Evolutionary conservation across 768 basidiomycete genomes (phyloP), one percentile per base, ranked within the genome.

Genomic region (Hericium alpestre): DNA sequence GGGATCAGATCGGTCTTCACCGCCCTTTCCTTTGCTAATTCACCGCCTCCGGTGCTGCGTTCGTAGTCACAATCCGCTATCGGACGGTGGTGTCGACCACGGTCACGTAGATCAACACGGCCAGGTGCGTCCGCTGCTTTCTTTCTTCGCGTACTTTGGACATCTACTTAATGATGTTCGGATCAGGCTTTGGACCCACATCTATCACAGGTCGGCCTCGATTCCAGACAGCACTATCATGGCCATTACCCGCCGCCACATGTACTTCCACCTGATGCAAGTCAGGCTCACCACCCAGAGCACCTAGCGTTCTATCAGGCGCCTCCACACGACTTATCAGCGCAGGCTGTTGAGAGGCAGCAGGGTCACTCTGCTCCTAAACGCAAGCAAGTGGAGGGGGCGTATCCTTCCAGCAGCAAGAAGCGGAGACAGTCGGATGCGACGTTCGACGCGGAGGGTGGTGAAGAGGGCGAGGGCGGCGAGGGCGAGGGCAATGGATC

Each of bases 101-200:
- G 55, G 54, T 47, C 60, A 58, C 55, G 62, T 63, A 49, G 62
- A 63, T 37, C 62, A 54, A n/a, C 58, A 58, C 37, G 60, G 52
- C 53, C 62, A 63, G 62, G 62, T 63, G 53, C 54, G 59, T 54
- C 20, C 51, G 40, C 39, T 53, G 52, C 48, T 22, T 25, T 61
- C 61, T 9, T 52, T 9, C 53, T 41, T 18, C 23, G 25, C 37
- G 5, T 3, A 16, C 23, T 11, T 56, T 51, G 58, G 50, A 51
- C 54, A 32, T 51, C 52, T 57, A 37, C 54, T 55, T 38, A 51
- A 52, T 57, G 61, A 56, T 58, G 56, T 15, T 51, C 61, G 38
- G 57, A 61, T 57, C 62, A 63, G 56, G 62, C 62, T 54, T 59
- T 63, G 41, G 62, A 63, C 50, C 62, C 62, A 11, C 62, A 63